Evolutionary conservation across 345 rosid genomes (phyloP), one percentile per base, ranked within the genome.

Genomic region (Orychophragmus violaceus): DNA sequence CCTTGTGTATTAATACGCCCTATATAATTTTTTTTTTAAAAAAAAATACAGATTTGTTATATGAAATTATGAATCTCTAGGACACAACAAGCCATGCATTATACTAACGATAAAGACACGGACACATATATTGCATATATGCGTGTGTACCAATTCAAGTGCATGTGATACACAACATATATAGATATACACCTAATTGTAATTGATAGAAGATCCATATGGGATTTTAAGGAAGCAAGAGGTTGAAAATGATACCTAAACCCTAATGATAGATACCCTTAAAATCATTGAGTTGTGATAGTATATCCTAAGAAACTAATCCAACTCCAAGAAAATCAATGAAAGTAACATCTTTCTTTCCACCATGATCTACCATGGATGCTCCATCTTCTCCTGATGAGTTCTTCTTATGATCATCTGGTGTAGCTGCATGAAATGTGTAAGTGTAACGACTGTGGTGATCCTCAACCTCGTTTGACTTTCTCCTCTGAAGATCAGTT

Each of bases 301-400:
- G 50, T 18, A 53, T 37, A 67, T 60, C 52, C 65, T 71, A 77
- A 56, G 82, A 76, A 21, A 68, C 55, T 62, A 68, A 62, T 68
- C 84, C 87, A 55, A 83, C 88, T 53, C 85, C 84, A 69, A 83
- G 88, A 81, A 83, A 83, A 66, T 83, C 88, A 60, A 83, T 81
- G 66, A 79, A 78, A 28, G 78, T 65, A 77, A 74, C 81, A 67
- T 72, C 68, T n/a, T 54, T 60, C 52, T 67, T 61, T 46, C 22
- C 68, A 59, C 63, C 74, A 48, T 66, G 56, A 69, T 70, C 58
- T 66, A 8, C 62, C 32, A 17, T 44, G 35, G 65, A 58, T 42
- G 72, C 32, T 51, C 56, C 67, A 73, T 51, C 64, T 62, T 39
- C 78, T 39, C 53, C 16, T 64, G 57, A 16, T 41, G 8, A 51